Conservation (phyloP, 768 basidiomycete genomes). For the Mycena albidolilacea region DNA sequence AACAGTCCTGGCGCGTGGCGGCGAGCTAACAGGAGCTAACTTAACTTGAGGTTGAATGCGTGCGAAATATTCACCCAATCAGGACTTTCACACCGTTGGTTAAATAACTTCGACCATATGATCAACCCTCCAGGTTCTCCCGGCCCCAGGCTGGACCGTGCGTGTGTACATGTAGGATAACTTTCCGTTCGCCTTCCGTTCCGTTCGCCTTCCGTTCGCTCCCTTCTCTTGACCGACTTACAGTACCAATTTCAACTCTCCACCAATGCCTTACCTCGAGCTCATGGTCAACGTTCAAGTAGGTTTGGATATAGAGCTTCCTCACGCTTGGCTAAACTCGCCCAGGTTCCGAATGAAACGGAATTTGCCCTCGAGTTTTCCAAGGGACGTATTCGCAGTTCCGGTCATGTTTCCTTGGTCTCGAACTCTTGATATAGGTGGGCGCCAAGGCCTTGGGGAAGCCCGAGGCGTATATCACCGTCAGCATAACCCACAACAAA, state of each 20-base stretch:
- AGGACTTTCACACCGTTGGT: too few relatives aligned
- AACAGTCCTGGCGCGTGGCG: too few relatives aligned
- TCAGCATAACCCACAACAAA: slow-evolving; percentile 71
- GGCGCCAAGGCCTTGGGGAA: slow-evolving; percentile 68
- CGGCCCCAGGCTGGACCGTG: too few relatives aligned
- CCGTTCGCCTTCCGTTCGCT: too few relatives aligned
- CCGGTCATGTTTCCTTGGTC: not conserved
- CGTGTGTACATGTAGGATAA: too few relatives aligned
- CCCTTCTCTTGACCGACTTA: not conserved
- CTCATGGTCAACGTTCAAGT: slow-evolving; percentile 63
- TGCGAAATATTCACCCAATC: too few relatives aligned
- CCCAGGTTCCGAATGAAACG: slow-evolving; percentile 55
- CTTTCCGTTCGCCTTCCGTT: too few relatives aligned
- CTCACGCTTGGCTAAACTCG: not conserved
- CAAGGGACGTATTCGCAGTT: slow-evolving; percentile 54
- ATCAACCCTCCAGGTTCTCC: too few relatives aligned
- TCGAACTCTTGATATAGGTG: slow-evolving; percentile 53
- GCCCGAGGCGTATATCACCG: slow-evolving; percentile 68
- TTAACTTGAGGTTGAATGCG: too few relatives aligned
- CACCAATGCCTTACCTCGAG: slow-evolving; percentile 59
- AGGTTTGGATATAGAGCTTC: not conserved
- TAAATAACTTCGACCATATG: too few relatives aligned
- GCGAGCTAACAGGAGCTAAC: too few relatives aligned
- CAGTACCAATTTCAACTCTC: too few relatives aligned
- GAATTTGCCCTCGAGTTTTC: slow-evolving; percentile 68